These are phyloP conservation scores for Citrullus colocynthis DNA, from an alignment of 306 rosid genomes.

Conservation along the genomic window DNA sequence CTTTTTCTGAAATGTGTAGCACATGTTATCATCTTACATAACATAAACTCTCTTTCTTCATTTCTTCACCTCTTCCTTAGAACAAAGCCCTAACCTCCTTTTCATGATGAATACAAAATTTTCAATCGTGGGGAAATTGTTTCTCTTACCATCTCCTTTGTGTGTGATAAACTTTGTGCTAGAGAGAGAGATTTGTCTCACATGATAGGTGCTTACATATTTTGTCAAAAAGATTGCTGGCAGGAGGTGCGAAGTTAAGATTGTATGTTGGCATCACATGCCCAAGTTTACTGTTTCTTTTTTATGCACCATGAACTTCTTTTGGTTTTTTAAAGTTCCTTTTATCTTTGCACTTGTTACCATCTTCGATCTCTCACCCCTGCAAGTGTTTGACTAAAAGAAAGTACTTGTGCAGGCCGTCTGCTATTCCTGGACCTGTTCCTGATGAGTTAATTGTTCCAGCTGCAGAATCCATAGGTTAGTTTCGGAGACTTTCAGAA, in stretches of 20 bases:
- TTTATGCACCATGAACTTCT: not conserved
- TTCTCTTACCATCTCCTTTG: not conserved
- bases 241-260: not conserved
- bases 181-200: not conserved
- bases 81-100: not conserved
- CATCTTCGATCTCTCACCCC: no score
- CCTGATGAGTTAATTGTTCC: constrained; percentile 90
- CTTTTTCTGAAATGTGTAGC: not conserved
- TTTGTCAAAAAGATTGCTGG: not conserved
- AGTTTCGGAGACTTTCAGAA: constrained; percentile 16
- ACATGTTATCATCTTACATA: not conserved
- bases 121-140: not conserved
- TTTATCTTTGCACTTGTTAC: no score
- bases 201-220: not conserved
- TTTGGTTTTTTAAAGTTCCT: no score
- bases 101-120: not conserved
- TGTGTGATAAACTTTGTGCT: no score
- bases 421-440: constrained; percentile 88
- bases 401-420: constrained; percentile 44
- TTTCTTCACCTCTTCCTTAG: not conserved
- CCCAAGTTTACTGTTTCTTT: not conserved
- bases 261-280: not conserved
- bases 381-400: no score
- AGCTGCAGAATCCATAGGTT: constrained; percentile 82
- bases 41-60: not conserved